Base-by-base conservation (phyloP, 176 grass and related monocot species). In the Eleusine coracana region DNA sequence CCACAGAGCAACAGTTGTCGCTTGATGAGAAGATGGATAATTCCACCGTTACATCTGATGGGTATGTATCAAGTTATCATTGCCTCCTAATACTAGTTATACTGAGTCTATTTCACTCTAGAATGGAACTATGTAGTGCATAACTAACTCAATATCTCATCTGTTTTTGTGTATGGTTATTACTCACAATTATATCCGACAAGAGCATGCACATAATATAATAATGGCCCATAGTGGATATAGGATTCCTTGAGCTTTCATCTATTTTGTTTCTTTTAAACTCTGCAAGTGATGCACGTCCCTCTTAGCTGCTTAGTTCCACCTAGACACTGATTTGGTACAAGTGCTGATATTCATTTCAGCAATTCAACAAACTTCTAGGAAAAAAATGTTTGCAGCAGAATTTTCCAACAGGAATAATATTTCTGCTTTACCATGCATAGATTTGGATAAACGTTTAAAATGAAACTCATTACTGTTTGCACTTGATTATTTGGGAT, bases 21-120 rank as follows among this genome's bases (percentile, higher is more conserved):
- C 83, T 95, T n/a, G 88, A 89, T 88, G 92, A 91, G 55, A 85
- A 91, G 88, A 87, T 75, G 67, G 86, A 83, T 42, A 89, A 68
- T 71, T 93, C 92, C 55, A 37, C 80, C 0, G 28, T 29, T 62
- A 70, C 88, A 70, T 80, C 90, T 70, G 92, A 95, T 72, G 84
- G 61, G 96, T 98, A 91, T 75, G 88, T 75, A 66, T 77, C 51
- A 52, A 31, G 31, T 72, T 36, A 58, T 18, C 49, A 1, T 40
- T 28, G 36, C 65, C 49, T 70, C 49, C 3, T 66, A 31, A 60
- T 68, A 23, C 23, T 17, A 6, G 39, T 80, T 75, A 29, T 42
- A 18, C 61, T 69, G 49, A 68, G 42, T 12, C 8, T 9, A 12
- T 21, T 72, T 72, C 37, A 44, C 25, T 73, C 21, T 55, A 66